phyloP scores from a whole-genome alignment of 345 rosid species.

The Isatis tinctoria region DNA sequence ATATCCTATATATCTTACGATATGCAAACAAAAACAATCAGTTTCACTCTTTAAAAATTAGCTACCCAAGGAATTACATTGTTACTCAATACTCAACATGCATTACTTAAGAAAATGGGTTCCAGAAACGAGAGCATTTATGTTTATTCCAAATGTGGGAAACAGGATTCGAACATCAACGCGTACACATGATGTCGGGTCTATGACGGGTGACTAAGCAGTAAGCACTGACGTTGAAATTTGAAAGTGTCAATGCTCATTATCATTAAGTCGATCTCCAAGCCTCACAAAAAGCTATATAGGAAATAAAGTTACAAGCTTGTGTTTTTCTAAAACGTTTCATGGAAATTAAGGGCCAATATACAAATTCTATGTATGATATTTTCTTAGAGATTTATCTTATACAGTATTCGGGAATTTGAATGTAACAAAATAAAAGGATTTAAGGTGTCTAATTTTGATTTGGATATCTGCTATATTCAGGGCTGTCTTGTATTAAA shows the following conservation, averaged over 20 bases:
- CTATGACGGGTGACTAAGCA: slow-evolving; percentile 23
- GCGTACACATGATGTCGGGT: slow-evolving; percentile 8
- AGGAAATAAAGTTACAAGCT: neutral
- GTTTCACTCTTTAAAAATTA: neutral
- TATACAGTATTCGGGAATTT: too few relatives aligned
- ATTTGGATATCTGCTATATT: too few relatives aligned
- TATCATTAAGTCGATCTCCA: neutral
- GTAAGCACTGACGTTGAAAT: neutral
- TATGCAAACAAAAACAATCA: neutral
- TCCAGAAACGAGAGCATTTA: slow-evolving; percentile 17
- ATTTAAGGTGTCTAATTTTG: too few relatives aligned
- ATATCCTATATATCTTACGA: neutral
- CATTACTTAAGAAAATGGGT: neutral
- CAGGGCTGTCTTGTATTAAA: too few relatives aligned
- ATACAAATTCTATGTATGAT: neutral
- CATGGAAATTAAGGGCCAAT: neutral
- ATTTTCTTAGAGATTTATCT: neutral
- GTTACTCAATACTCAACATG: neutral
- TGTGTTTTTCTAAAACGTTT: neutral
- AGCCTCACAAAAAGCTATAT: neutral
- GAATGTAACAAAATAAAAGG: too few relatives aligned
- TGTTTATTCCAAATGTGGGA: slow-evolving; percentile 1
- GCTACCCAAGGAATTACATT: neutral
- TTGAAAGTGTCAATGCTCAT: neutral
- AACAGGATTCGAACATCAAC: slow-evolving; percentile 16